A percentile compares a stretch with the other conserved stretches of the same genome.
These are phyloP conservation scores for Backusella circina DNA, from an alignment of 192 early-diverging fungal species.

Conservation along the genomic window DNA sequence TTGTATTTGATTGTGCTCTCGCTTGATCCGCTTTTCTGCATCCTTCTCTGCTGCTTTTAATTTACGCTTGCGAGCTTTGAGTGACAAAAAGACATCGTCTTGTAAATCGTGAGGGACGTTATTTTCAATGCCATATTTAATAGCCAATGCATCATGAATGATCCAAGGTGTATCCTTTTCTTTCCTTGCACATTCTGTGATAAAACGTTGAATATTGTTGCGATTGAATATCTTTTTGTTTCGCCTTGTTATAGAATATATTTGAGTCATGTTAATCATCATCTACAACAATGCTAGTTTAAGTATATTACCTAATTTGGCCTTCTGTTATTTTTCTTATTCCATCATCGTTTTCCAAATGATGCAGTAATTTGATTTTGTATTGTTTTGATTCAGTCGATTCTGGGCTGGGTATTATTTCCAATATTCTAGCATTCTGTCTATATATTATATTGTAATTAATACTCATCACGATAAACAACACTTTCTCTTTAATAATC, in stretches of 20 bases:
- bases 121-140: slow-evolving; percentile 27
- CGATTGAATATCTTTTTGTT: slow-evolving; percentile 60
- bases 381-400: not conserved
- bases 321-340: not conserved
- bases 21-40: slow-evolving; percentile 20
- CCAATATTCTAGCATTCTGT: slow-evolving; percentile 25
- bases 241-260: slow-evolving; percentile 30
- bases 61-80: slow-evolving; percentile 5
- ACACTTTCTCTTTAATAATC: not conserved
- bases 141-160: slow-evolving; percentile 45
- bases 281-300: not conserved
- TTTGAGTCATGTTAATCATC: not conserved
- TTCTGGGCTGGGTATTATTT: slow-evolving; percentile 13
- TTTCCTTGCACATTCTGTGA: slow-evolving; percentile 61
- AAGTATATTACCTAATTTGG: not conserved
- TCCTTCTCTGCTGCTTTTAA: slow-evolving; percentile 15
- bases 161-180: slow-evolving; percentile 76
- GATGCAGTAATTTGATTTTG: not conserved
- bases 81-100: not conserved
- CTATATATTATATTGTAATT: slow-evolving; percentile 7
- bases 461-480: not conserved
- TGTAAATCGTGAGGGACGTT: slow-evolving; percentile 42
- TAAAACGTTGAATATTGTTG: slow-evolving; percentile 59
- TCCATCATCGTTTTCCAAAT: not conserved
- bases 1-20: slow-evolving; percentile 37